phyloP scores from a whole-genome alignment of 306 rosid species.

The Abrus precatorius region DNA sequence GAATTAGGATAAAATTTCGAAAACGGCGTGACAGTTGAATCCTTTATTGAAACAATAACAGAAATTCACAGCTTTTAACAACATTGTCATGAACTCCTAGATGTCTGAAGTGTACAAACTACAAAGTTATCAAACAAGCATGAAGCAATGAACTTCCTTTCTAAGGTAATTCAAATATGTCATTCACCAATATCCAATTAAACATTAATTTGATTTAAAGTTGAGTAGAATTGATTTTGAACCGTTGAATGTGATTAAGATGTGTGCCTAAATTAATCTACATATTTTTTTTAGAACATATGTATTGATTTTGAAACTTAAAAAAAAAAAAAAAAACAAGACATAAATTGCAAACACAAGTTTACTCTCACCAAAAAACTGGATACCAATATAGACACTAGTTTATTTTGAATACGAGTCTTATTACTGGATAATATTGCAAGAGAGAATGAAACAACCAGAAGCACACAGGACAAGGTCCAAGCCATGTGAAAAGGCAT shows the following conservation, averaged over 20 bases:
- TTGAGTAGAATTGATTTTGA: no score
- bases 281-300: no score
- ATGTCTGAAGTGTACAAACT: neutral
- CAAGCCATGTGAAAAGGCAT: neutral
- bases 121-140: neutral
- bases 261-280: no score
- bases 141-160: neutral
- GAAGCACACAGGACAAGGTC: neutral
- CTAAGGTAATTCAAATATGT: neutral
- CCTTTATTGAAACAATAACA: conserved; percentile 1
- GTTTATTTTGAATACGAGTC: neutral
- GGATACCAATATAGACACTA: neutral
- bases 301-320: no score
- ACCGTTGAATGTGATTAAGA: no score
- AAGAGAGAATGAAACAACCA: neutral
- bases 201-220: neutral
- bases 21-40: neutral
- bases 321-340: no score
- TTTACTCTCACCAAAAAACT: neutral
- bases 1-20: conserved; percentile 15
- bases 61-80: neutral
- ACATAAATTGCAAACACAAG: no score
- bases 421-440: neutral
- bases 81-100: neutral
- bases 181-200: neutral